Evolutionary conservation across 805 yeast genomes (phyloP).

Genomic region (Yamadazyma tumulicola): DNA sequence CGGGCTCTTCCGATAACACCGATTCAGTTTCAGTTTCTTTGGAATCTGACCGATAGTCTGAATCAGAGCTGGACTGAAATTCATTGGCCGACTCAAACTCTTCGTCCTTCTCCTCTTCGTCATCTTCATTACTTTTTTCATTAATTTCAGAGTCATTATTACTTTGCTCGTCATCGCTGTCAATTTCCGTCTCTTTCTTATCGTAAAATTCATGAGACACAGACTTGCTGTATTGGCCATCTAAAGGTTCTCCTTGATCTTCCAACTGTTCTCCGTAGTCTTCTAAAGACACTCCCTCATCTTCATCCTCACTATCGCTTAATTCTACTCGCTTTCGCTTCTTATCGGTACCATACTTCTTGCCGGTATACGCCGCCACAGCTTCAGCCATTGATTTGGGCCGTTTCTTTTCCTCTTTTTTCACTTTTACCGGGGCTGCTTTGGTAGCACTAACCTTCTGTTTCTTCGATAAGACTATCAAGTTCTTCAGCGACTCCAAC

Average conservation of each 20-base stretch:
- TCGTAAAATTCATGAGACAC: no score
- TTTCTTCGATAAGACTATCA: constrained; percentile 12
- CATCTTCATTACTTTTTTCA: background rate
- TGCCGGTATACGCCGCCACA: constrained; percentile 55
- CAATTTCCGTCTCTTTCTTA: constrained; percentile 1
- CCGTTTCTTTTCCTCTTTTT: constrained; percentile 16
- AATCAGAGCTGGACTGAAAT: constrained; percentile 8
- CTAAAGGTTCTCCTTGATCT: constrained; percentile 1
- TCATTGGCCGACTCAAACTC: constrained; percentile 11
- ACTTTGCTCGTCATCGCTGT: constrained; percentile 2
- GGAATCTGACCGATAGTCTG: constrained; percentile 6
- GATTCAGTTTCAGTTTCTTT: constrained; percentile 8
- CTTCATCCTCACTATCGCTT: constrained; percentile 21
- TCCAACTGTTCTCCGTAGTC: constrained; percentile 2
- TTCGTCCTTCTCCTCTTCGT: constrained; percentile 3
- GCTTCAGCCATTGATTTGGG: constrained; percentile 57
- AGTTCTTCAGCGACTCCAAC: constrained; percentile 9
- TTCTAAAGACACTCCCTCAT: constrained; percentile 12
- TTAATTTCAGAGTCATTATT: constrained; percentile 15
- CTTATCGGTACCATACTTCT: constrained; percentile 43
- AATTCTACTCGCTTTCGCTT: constrained; percentile 21
- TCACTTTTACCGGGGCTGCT: constrained; percentile 1
- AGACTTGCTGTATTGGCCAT: background rate
- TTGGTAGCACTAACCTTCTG: constrained; percentile 9
- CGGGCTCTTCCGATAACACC: constrained; percentile 13